These are phyloP conservation scores for Rhynchosporium agropyri DNA, from an alignment of 2,329 filamentous ascomycete species.

Conservation along the genomic window DNA sequence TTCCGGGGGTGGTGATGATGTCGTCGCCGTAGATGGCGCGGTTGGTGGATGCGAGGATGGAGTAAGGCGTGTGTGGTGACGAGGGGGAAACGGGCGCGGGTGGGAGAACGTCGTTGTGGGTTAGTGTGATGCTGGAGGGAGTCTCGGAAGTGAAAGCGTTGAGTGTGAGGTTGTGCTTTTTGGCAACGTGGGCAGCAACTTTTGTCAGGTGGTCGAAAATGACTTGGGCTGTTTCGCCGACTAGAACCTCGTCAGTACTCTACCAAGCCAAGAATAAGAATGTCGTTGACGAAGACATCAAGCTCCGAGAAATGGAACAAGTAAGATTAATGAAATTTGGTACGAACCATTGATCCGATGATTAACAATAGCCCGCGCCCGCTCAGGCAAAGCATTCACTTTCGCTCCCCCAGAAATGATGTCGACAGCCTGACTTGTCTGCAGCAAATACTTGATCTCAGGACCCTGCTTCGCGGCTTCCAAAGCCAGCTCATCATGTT, in stretches of 20 bases:
- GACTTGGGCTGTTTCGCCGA: conserved; percentile 17
- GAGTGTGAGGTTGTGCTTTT: conserved; percentile 16
- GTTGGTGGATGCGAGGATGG: conserved; percentile 11
- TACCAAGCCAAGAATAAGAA: no score
- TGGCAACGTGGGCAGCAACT: conserved; percentile 7
- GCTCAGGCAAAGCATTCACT: conserved; percentile 59
- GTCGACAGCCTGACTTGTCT: conserved; percentile 58
- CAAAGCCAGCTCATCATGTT: conserved; percentile 13
- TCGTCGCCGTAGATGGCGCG: neutral
- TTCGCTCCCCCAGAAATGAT: conserved; percentile 57
- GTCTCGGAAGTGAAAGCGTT: conserved; percentile 16
- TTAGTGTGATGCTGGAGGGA: conserved; percentile 4
- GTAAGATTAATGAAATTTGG: neutral
- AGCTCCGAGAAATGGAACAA: neutral
- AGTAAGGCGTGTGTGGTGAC: neutral
- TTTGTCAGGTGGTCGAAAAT: conserved; percentile 16
- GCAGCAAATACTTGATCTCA: conserved; percentile 51
- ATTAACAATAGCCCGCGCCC: conserved; percentile 50
- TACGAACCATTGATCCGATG: conserved; percentile 21
- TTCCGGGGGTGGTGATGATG: conserved; percentile 2
- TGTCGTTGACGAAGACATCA: neutral
- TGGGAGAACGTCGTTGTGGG: conserved; percentile 9
- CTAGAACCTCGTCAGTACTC: neutral
- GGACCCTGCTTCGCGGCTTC: conserved; percentile 45
- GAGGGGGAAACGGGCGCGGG: conserved; percentile 15